A percentile compares a stretch with the other conserved stretches of the same genome.
These are phyloP conservation scores for Mycena venus DNA, from an alignment of 768 basidiomycete genomes.

Conservation along the genomic window DNA sequence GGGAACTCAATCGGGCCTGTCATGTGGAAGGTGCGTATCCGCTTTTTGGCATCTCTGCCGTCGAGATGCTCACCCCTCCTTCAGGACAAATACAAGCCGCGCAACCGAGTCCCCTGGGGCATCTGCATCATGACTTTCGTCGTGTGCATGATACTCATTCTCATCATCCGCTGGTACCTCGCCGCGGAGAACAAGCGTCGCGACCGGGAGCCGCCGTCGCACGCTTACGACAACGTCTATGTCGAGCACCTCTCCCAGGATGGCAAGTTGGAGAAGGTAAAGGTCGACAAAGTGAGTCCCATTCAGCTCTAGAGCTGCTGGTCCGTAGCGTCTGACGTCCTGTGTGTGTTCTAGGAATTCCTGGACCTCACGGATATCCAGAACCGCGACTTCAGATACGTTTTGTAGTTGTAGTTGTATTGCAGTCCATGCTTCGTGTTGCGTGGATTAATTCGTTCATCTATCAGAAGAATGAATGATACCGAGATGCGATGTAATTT, in stretches of 20 bases:
- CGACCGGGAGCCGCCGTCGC: background rate
- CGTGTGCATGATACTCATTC: background rate
- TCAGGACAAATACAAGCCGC: background rate
- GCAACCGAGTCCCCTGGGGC: no score
- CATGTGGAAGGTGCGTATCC: no score
- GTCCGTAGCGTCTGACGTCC: background rate
- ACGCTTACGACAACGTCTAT: background rate
- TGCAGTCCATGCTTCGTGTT: background rate
- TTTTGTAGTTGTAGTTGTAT: background rate
- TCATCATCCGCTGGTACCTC: background rate
- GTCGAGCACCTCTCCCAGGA: background rate
- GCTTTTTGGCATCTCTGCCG: no score
- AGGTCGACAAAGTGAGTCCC: background rate
- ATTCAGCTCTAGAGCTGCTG: background rate
- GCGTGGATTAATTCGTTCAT: background rate
- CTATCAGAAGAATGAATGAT: background rate
- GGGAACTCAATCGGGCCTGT: no score
- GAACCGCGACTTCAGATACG: conserved; percentile 3
- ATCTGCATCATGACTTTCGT: no score
- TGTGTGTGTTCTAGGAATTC: background rate
- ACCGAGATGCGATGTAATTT: background rate
- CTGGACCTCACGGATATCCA: conserved; percentile 1
- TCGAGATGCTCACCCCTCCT: no score
- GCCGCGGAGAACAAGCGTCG: background rate
- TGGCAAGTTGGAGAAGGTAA: background rate